Evolutionary conservation across 177 flowering plant species (phyloP).

Genomic region (Vitis hybrid): DNA sequence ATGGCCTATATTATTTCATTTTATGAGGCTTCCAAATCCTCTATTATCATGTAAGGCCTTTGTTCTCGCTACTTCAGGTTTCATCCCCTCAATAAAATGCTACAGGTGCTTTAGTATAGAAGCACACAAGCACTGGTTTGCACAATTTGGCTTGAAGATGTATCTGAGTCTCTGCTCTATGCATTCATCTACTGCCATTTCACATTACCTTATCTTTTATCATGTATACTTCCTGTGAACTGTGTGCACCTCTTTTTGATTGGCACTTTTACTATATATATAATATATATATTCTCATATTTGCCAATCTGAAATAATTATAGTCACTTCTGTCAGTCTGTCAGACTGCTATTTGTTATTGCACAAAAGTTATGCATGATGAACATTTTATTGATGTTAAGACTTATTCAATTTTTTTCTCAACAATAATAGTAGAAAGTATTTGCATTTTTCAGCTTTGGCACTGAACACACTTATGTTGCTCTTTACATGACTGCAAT

Average conservation of each 20-base stretch:
- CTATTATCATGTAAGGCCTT: not conserved
- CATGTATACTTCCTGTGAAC: not conserved
- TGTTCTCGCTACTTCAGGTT: not conserved
- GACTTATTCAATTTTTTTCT: not conserved
- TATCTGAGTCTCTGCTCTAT: not conserved
- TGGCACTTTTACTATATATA: too few species aligned
- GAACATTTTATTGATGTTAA: not conserved
- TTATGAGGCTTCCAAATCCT: conserved; percentile 1
- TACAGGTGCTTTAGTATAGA: not conserved
- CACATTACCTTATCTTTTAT: not conserved
- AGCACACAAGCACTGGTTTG: too few species aligned
- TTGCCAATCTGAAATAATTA: not conserved
- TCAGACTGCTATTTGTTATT: not conserved
- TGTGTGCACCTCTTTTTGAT: too few species aligned
- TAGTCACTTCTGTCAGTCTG: not conserved
- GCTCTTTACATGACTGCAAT: conserved; percentile 85
- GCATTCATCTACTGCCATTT: not conserved
- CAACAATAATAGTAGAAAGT: not conserved
- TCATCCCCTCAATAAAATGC: not conserved
- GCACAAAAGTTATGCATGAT: not conserved
- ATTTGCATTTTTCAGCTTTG: conserved; percentile 54
- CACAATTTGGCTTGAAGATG: not conserved
- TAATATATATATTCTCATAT: too few species aligned
- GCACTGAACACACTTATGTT: conserved; percentile 75
- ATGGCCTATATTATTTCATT: not conserved